Conservation (phyloP, 805 yeast genomes). For the Jamesozyma rosinii region DNA sequence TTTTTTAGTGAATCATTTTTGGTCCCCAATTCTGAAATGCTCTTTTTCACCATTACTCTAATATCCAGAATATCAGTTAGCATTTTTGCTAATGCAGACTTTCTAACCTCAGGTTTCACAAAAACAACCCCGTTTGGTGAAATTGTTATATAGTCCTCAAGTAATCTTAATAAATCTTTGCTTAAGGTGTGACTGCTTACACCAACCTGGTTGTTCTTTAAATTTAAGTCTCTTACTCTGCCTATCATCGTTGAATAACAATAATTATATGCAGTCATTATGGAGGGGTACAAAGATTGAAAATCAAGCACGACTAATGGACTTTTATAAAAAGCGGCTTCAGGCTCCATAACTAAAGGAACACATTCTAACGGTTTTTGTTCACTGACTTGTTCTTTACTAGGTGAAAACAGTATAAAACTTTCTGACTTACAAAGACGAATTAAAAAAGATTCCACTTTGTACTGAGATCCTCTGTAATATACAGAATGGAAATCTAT, state of each 20-base stretch:
- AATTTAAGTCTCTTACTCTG: conserved; percentile 44
- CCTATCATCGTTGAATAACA: conserved; percentile 73
- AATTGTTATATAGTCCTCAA: conserved; percentile 47
- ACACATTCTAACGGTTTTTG: conserved; percentile 82
- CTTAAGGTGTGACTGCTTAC: conserved; percentile 42
- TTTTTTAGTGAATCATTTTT: conserved; percentile 41
- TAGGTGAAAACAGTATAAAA: conserved; percentile 65
- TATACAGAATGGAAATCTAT: conserved; percentile 82
- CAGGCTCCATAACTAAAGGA: conserved; percentile 90
- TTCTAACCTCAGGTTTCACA: conserved; percentile 54
- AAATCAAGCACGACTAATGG: conserved; percentile 88
- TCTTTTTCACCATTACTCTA: conserved; percentile 65
- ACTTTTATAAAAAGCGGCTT: conserved; percentile 71
- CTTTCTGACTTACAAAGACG: conserved; percentile 73
- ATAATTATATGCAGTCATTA: conserved; percentile 83
- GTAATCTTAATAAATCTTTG: conserved; percentile 45
- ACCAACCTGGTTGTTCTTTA: conserved; percentile 43
- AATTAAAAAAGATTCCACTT: conserved; percentile 76
- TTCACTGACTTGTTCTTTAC: conserved; percentile 66
- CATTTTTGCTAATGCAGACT: conserved; percentile 75
- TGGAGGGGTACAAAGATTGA: conserved; percentile 87
- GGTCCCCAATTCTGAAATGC: conserved; percentile 46
- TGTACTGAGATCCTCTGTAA: conserved; percentile 87
- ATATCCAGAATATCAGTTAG: conserved; percentile 72
- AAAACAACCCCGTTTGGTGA: conserved; percentile 87